Conservation (phyloP, 768 basidiomycete species). For the Auricularia auricula-judae region DNA sequence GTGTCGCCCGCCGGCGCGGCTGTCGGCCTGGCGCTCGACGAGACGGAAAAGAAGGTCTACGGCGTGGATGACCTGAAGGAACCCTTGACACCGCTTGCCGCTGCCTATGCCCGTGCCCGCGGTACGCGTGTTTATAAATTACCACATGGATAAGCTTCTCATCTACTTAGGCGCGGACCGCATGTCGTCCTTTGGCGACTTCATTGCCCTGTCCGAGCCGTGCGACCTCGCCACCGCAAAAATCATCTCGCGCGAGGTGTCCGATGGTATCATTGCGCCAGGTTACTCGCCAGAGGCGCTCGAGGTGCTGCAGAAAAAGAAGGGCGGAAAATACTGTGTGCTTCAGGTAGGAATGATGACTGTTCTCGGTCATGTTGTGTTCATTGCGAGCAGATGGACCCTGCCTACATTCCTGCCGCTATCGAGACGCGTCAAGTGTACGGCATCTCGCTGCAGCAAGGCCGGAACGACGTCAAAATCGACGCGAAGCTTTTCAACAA, state of each 20-base stretch:
- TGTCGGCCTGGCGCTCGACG: conserved; percentile 73
- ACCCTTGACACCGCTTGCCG: conserved; percentile 75
- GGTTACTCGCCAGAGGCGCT: conserved; percentile 83
- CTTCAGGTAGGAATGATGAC: conserved; percentile 50
- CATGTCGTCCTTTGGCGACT: conserved; percentile 99
- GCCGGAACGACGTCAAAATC: conserved; percentile 83
- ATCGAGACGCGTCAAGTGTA: conserved; percentile 94
- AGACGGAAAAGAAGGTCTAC: conserved; percentile 85
- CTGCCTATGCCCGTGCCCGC: conserved; percentile 91
- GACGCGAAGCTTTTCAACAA: conserved; percentile 72
- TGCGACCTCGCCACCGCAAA: conserved; percentile 92
- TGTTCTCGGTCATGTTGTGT: not conserved
- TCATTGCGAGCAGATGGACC: conserved; percentile 59
- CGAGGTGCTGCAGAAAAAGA: conserved; percentile 89
- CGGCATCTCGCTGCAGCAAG: conserved; percentile 82
- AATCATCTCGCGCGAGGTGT: conserved; percentile 98
- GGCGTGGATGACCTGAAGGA: conserved; percentile 94
- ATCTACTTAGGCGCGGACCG: conserved; percentile 70
- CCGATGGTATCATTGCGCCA: conserved; percentile 95
- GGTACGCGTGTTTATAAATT: conserved; percentile 33
- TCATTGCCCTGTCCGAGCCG: conserved; percentile 86
- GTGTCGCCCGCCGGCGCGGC: conserved; percentile 97
- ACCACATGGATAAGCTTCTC: not conserved
- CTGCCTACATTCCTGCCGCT: conserved; percentile 63
- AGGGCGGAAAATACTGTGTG: conserved; percentile 97